Base-by-base conservation (phyloP, 2,329 filamentous ascomycete genomes). In the Xenoacremonium recifei region DNA sequence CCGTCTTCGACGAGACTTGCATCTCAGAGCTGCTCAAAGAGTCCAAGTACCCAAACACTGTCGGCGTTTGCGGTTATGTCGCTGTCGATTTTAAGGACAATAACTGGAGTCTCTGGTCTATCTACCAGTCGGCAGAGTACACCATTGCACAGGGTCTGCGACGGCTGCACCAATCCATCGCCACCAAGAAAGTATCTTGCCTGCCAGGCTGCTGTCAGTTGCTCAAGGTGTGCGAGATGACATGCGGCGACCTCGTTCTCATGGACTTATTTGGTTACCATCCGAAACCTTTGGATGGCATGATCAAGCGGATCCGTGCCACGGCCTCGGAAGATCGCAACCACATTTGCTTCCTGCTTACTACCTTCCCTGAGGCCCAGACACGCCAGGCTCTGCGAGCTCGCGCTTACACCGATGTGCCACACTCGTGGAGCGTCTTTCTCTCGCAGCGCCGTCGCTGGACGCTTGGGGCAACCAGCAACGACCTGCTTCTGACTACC, bases 51-150 rank as follows among this genome's bases (percentile, higher is more conserved):
- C 59, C 65, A 10, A 55, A 62, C 25, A 66, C 65, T 1, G 60
- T 70, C n/a, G 68, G 65, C 4, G 67, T 70, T 5, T 70, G 67
- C 35, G 68, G 69, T 7, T 64, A 65, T 23, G 66, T 71, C n/a
- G 51, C 54, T 2, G 54, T 57, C 9, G 53, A 57, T 40, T 57
- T 57, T 31, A 47, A 44, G 13, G 46, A 42, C 6, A 47, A 48
- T 27, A 51, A 46, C 37, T 57, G 53, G 53, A 57, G 57, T 37
- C 33, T 54, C 9, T 57, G 54, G 54, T 51, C 49, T 12, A 41
- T 57, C 32, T 57, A 57, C 32, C 53, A 58, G 40, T 51, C 49
- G 18, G 52, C 55, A 12, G 55, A 58, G 38, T 58, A 58, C 30
- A 54, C 47, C 5, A 57, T 58, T 27, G 54, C 55, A 4, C 55